These are phyloP conservation scores for Fusarium piperis DNA, from an alignment of 2,329 filamentous ascomycete genomes.

Conservation along the genomic window DNA sequence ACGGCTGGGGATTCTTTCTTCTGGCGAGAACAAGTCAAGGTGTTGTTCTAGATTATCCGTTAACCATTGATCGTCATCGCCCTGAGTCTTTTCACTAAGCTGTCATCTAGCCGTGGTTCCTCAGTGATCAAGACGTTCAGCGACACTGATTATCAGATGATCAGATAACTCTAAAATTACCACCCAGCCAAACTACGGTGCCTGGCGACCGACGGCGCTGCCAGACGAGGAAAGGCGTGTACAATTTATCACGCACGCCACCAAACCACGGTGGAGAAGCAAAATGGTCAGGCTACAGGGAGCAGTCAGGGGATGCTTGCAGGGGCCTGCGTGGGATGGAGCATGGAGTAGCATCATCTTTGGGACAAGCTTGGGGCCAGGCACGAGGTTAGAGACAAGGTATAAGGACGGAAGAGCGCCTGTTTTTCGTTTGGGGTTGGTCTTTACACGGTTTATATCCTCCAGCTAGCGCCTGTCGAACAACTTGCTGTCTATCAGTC, in stretches of 20 bases:
- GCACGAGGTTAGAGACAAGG: not conserved
- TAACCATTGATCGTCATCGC: not conserved
- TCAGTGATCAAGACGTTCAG: not conserved
- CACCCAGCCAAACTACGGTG: not conserved
- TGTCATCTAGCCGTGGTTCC: not conserved
- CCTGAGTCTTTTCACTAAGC: not conserved
- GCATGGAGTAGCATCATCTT: conserved; percentile 19
- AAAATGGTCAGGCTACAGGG: conserved; percentile 5
- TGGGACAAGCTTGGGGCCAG: conserved; percentile 18
- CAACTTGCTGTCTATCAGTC: not conserved
- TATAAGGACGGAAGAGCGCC: not conserved
- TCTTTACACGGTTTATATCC: not conserved
- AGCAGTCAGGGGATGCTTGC: not conserved
- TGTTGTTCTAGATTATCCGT: not conserved
- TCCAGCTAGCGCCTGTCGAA: not conserved
- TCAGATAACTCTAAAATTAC: conserved; percentile 23
- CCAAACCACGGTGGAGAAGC: not conserved
- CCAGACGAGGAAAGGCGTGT: not conserved
- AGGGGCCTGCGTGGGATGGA: conserved; percentile 24
- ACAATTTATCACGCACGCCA: not conserved
- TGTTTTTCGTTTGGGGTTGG: not conserved
- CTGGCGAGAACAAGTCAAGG: not conserved
- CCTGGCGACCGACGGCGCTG: not conserved
- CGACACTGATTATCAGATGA: conserved; percentile 20
- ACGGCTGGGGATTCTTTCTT: not conserved